These are phyloP conservation scores for Pseudogymnoascus sp. DNA, from an alignment of 2,329 filamentous ascomycete species.

Conservation along the genomic window DNA sequence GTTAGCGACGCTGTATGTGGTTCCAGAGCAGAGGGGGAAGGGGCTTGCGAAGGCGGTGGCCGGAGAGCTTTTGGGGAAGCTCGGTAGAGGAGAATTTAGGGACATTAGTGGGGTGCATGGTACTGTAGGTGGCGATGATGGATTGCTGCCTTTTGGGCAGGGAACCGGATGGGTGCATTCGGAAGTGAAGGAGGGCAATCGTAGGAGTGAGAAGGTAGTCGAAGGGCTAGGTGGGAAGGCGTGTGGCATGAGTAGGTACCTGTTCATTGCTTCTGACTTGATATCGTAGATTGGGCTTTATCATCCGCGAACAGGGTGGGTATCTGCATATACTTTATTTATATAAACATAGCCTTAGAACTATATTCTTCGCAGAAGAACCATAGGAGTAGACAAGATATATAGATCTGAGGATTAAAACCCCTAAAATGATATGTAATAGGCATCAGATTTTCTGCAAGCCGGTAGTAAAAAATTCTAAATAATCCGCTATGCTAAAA, in stretches of 20 bases:
- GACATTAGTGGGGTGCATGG: constrained; percentile 15
- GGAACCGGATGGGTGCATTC: constrained; percentile 26
- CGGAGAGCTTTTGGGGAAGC: constrained; percentile 16
- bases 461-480: not conserved
- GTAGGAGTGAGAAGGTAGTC: constrained; percentile 28
- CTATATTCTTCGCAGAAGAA: not conserved
- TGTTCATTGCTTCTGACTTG: constrained; percentile 11
- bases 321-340: not conserved
- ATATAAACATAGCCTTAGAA: not conserved
- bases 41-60: constrained; percentile 25
- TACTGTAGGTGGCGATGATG: constrained; percentile 18
- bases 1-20: constrained; percentile 27
- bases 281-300: not conserved
- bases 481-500: constrained; percentile 5
- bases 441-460: not conserved
- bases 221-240: constrained; percentile 18
- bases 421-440: not conserved
- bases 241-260: constrained; percentile 20
- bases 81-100: constrained; percentile 20
- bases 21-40: constrained; percentile 22
- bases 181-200: constrained; percentile 26
- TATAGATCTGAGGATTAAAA: not conserved
- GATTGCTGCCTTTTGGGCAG: constrained; percentile 10
- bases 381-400: not conserved
- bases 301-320: not conserved